Evolutionary conservation across 306 rosid genomes (phyloP), one percentile per base, ranked within the genome.

Genomic region (Herpetospermum pedunculosum): DNA sequence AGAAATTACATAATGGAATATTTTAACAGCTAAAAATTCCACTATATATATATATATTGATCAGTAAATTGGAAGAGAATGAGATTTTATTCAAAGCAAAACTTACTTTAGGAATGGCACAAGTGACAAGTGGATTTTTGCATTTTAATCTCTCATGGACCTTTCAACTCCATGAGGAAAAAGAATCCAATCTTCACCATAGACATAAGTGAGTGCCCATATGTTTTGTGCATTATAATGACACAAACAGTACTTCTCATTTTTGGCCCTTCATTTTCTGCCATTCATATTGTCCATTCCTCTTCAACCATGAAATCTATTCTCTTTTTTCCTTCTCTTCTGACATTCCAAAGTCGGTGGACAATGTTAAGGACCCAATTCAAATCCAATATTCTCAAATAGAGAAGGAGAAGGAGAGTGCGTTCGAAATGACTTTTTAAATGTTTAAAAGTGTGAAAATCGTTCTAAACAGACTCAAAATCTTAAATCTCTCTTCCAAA

Each of bases 191-290:
- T 21, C 35, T 68, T 68, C 73, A 25, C 2, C 54, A 68, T 67
- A 21, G 6, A 68, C 19, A 68, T 43, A n/a, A 19, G 23, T 38
- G 55, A 68, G 73, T 43, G 37, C 6, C 54, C 73, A 68, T 68
- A 68, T 40, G n/a, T 29, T 65, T 68, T 68, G 4, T 13, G 55
- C 37, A 25, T 7, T 28, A 68, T 68, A 16, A 43, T 69, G n/a
- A 14, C 26, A 63, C 29, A 3, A 69, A 69, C 25, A 69, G 15
- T 69, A 8, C 54, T 25, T 44, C 18, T 8, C 54, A 12, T 10
- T 68, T 68, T 43, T 68, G 44, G 38, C 52, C 73, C 23, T 68
- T 68, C 73, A 43, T 68, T 68, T 40, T 43, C 73, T 23, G 73
- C 73, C 73, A 21, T 13, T 28, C 49, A n/a, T 25, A 13, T 23